Base-by-base conservation (phyloP, 805 yeast species). In the Saccharomycopsis sp. region DNA sequence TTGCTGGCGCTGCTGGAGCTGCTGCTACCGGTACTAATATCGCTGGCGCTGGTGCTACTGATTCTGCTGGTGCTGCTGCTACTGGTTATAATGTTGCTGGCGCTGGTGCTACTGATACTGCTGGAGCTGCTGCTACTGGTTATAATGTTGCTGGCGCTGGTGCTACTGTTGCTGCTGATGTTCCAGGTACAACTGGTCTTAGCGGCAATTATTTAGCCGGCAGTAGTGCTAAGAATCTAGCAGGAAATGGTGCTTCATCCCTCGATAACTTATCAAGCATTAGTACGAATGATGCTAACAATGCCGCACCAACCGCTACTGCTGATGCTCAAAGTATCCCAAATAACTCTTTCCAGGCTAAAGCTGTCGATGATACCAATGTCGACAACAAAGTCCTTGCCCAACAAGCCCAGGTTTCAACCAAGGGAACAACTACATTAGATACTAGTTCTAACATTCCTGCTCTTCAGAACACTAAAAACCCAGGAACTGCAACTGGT, bases 401-500 rank as follows among this genome's bases (percentile, higher is more conserved):
- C n/a, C n/a, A n/a, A n/a, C n/a, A n/a, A n/a, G n/a, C n/a, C n/a
- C n/a, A n/a, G n/a, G n/a, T n/a, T n/a, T n/a, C n/a, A n/a, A n/a
- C n/a, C n/a, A n/a, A n/a, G n/a, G n/a, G n/a, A n/a, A n/a, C n/a
- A n/a, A n/a, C 9, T 31, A 14, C 35, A 17, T 14, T 20, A 14
- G 35, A 31, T 31, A 20, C 35, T n/a, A 11, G n/a, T 27, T 27
- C 31, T 14, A 9, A 17, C 19, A 20, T 6, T 31, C 7, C 35
- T 31, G 9, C 20, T n/a, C n/a, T n/a, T n/a, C n/a, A n/a, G n/a
- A n/a, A n/a, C n/a, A n/a, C n/a, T n/a, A n/a, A n/a, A n/a, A n/a
- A n/a, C n/a, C n/a, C n/a, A n/a, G n/a, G n/a, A n/a, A n/a, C n/a
- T 31, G 35, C 35, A 17, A 31, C 35, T 9, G 35, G 17, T 31